Base-by-base conservation (phyloP, 164 flowering plant genomes). In the Chloranthus sessilifolius region DNA sequence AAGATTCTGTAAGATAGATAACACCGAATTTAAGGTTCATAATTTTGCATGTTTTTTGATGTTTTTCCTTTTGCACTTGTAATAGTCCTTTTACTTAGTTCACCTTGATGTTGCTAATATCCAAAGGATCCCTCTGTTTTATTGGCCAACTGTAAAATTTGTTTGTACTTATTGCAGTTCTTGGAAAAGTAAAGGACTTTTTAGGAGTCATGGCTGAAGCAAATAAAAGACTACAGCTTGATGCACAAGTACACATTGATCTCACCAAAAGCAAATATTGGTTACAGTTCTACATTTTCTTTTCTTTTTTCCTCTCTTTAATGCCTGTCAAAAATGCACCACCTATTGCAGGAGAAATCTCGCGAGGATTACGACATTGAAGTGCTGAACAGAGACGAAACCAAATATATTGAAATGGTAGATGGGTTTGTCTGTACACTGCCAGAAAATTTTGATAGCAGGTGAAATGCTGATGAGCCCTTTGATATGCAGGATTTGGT, bases 391-490 rank as follows among this genome's bases (percentile, higher is more conserved):
- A 94, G 90, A 45, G 70, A 78, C 47, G 94, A 86, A 68, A 72
- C 79, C 16, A 66, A 80, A 69, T 73, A 72, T 33, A 84, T 90
- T 39, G 91, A 90, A 78, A 77, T 90, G 97, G 95, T 85, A 61
- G 63, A 4, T 4, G 1, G 14, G 20, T 4, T 48, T 25, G 10
- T 45, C 26, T 19, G 25, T 11, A 19, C 19, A 8, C 7, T 17
- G 4, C 24, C 19, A 30, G 36, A 34, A 9, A 27, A 20, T 4
- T 14, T 27, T 28, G 37, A 41, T 29, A 10, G 5, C 3, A 11
- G 37, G 16, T 16, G 19, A 12, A 3, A 23, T 41, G n/a, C n/a
- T n/a, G n/a, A n/a, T n/a, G n/a, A n/a, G n/a, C n/a, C n/a, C 31
- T 31, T 43, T 19, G 33, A n/a, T 49, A 36, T 43, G 38, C 66